These are phyloP conservation scores for Amborella trichopoda DNA, from an alignment of 164 flowering plant genomes.

Conservation along the genomic window DNA sequence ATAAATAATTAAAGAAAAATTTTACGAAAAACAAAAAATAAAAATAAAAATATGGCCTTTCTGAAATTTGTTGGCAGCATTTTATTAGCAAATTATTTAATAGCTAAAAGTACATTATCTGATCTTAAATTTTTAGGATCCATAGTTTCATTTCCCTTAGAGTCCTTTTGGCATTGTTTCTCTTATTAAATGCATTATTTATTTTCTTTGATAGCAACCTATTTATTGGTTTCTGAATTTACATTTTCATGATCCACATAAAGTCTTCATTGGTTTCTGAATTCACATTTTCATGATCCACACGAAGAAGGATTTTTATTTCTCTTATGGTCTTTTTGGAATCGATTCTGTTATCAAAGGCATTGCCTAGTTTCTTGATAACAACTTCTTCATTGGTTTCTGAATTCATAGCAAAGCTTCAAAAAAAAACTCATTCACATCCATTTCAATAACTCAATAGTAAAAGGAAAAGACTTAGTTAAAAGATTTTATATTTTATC, in stretches of 20 bases:
- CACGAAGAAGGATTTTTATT: conserved; percentile 82
- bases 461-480: too few species aligned
- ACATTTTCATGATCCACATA: too few species aligned
- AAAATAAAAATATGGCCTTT: too few species aligned
- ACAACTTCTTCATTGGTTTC: conserved; percentile 89
- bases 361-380: conserved; percentile 90
- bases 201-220: conserved; percentile 95
- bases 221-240: conserved; percentile 75
- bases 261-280: too few species aligned
- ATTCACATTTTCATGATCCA: conserved; percentile 87
- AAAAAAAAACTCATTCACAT: too few species aligned
- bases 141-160: conserved; percentile 93
- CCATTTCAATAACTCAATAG: too few species aligned
- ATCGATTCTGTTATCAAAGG: conserved; percentile 89
- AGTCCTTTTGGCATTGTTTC: conserved; percentile 89
- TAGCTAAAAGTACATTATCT: too few species aligned
- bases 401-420: conserved; percentile 78
- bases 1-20: too few species aligned
- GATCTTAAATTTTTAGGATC: conserved; percentile 74
- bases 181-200: conserved; percentile 88
- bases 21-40: too few species aligned
- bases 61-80: too few species aligned
- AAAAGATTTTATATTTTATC: too few species aligned
- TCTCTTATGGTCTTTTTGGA: conserved; percentile 90
- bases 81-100: too few species aligned